Evolutionary conservation across 2,329 filamentous ascomycete species (phyloP), one percentile per base, ranked within the genome.

Genomic region (Fusarium oxysporum): DNA sequence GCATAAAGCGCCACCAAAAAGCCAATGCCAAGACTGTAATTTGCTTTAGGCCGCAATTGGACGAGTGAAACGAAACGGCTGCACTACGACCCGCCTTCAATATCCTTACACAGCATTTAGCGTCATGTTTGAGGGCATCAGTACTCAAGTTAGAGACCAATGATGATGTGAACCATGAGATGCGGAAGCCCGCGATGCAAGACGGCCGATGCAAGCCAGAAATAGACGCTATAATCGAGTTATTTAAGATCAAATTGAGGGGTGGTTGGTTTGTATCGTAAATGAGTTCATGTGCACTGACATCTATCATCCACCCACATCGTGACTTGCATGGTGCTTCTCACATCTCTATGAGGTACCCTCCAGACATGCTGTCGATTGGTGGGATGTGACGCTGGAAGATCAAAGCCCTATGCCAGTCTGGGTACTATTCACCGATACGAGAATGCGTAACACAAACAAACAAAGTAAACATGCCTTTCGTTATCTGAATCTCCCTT

Each of bases 241-340:
- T 58, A 33, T 33, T 30, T 37, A 48, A 62, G 40, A 65, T 41
- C 37, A 28, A 63, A 54, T 48, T 23, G 19, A 47, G 41, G 21
- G 32, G 32, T 68, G 55, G 56, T 40, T 54, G 33, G 38, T 45
- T 58, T 47, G 35, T 30, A 51, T 58, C 37, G n/a, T 30, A 53
- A 51, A 65, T 47, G 25, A 32, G 43, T 56, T 66, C 55, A 50
- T 67, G 32, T 82, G 83, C 82, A 84, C 83, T 74, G 80, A 78
- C 61, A 75, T 59, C 71, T 51, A 41, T 50, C 35, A 43, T 47
- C 59, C 41, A 38, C 25, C 55, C 38, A 53, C 25, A 66, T 72
- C 61, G 62, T 68, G 67, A 65, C 70, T 47, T 73, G 71, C 70
- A 69, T 69, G 48, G n/a, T 45, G 32, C 25, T 28, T 62, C 48